phyloP scores from a whole-genome alignment of 2,329 filamentous ascomycete genomes.

The Fusarium haematococcum region DNA sequence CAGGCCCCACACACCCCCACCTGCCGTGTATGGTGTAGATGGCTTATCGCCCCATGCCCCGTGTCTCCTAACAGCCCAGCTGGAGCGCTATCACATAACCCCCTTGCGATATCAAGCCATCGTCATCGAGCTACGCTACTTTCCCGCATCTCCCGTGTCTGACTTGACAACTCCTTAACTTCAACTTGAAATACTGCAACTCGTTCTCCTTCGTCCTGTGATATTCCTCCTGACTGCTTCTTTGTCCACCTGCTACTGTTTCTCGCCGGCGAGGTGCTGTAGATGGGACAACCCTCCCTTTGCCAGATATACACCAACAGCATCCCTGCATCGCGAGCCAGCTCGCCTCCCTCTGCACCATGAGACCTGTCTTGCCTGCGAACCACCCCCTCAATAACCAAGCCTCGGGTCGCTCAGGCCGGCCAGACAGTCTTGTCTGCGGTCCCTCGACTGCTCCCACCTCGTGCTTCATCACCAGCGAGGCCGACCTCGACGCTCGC shows the following conservation, averaged over 20 bases:
- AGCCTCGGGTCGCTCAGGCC: conserved; percentile 30
- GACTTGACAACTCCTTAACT: conserved; percentile 7
- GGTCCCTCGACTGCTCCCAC: conserved; percentile 41
- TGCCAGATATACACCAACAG: conserved; percentile 12
- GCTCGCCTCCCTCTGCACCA: conserved; percentile 24
- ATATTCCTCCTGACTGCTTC: not conserved
- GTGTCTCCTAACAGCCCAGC: not conserved
- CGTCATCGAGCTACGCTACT: conserved; percentile 37
- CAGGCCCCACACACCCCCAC: conserved; percentile 34
- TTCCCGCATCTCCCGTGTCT: conserved; percentile 18
- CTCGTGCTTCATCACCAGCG: conserved; percentile 52
- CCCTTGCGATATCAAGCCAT: conserved; percentile 34
- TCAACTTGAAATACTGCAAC: not conserved
- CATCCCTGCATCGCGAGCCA: conserved; percentile 14
- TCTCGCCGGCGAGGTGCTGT: conserved; percentile 10
- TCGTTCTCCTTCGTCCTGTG: not conserved
- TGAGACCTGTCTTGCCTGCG: conserved; percentile 43
- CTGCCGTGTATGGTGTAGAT: conserved; percentile 24
- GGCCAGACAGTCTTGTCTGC: conserved; percentile 36
- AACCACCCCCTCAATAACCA: conserved; percentile 38
- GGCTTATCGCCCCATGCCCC: conserved; percentile 34
- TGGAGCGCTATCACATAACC: conserved; percentile 23
- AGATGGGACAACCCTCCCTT: conserved; percentile 17
- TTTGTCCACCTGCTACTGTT: not conserved
- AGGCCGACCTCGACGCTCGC: conserved; percentile 46